phyloP scores from a whole-genome alignment of 2,329 filamentous ascomycete species.

The Fonsecaea pugnacius region DNA sequence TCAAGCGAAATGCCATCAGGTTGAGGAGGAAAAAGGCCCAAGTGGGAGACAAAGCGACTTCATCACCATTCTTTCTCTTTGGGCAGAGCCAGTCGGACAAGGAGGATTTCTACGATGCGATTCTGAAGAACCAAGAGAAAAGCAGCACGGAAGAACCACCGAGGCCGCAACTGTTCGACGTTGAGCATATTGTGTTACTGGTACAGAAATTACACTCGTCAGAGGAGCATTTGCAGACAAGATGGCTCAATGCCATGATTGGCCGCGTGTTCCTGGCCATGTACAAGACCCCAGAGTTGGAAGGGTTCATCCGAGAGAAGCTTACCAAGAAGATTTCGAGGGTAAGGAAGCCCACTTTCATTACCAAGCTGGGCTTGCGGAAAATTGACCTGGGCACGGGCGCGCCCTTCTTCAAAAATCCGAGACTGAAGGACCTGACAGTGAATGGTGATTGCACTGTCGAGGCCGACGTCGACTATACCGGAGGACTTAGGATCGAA shows the following conservation, averaged over 20 bases:
- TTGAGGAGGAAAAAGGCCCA: constrained; percentile 67
- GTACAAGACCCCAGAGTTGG: constrained; percentile 81
- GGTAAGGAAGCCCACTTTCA: constrained; percentile 87
- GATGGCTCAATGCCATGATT: constrained; percentile 91
- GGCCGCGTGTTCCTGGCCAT: constrained; percentile 86
- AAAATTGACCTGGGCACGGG: constrained; percentile 84
- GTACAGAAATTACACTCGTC: constrained; percentile 90
- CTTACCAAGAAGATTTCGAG: constrained; percentile 95
- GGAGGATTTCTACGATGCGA: constrained; percentile 95
- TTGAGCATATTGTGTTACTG: constrained; percentile 83
- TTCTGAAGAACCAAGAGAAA: constrained; percentile 82
- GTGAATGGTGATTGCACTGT: constrained; percentile 88
- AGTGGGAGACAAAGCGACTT: constrained; percentile 60
- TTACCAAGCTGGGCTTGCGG: constrained; percentile 80
- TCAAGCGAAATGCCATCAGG: constrained; percentile 89
- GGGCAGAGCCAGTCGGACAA: constrained; percentile 95
- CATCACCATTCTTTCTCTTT: constrained; percentile 91
- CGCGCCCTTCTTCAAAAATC: constrained; percentile 86
- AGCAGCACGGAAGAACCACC: constrained; percentile 64
- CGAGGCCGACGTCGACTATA: constrained; percentile 86
- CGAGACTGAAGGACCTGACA: constrained; percentile 82
- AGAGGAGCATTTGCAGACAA: constrained; percentile 84
- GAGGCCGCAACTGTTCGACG: constrained; percentile 74
- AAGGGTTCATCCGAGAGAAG: constrained; percentile 78
- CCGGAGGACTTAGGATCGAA: constrained; percentile 85